Evolutionary conservation across 2,329 filamentous ascomycete species (phyloP).

Genomic region (Talaromyces sp.): DNA sequence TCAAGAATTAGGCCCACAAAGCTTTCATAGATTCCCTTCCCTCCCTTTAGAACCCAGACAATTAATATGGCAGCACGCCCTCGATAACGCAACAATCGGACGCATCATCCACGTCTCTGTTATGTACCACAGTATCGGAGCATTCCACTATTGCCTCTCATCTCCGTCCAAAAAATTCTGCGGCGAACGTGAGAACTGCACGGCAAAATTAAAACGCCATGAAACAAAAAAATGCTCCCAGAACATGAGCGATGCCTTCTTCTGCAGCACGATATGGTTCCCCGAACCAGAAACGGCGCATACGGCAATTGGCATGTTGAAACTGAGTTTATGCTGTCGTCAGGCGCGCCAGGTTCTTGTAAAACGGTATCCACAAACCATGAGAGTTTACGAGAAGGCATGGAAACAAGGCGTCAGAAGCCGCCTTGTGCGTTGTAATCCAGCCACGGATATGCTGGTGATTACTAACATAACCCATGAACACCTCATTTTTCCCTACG

Average conservation of each 20-base stretch:
- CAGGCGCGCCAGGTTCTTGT: not conserved
- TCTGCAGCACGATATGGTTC: not conserved
- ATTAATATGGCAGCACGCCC: not conserved
- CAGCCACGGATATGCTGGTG: not conserved
- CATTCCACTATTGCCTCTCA: not conserved
- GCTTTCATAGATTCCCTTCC: not conserved
- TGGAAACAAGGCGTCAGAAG: not conserved
- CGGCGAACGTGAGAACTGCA: not conserved
- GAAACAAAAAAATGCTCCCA: not conserved
- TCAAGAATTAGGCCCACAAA: not conserved
- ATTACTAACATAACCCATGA: not conserved
- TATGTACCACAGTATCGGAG: not conserved
- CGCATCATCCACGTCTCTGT: not conserved
- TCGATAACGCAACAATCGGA: not conserved
- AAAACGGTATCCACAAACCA: not conserved
- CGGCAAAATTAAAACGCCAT: not conserved
- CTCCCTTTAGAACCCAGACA: not conserved
- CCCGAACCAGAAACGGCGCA: not conserved
- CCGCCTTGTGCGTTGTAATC: not conserved
- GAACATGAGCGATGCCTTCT: not conserved
- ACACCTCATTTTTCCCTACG: not conserved
- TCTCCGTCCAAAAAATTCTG: not conserved
- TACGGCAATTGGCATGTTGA: not conserved
- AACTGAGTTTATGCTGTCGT: not conserved
- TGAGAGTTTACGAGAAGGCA: not conserved